These are phyloP conservation scores for Eutypella sp. DNA, from an alignment of 2,329 filamentous ascomycete genomes.

Conservation along the genomic window DNA sequence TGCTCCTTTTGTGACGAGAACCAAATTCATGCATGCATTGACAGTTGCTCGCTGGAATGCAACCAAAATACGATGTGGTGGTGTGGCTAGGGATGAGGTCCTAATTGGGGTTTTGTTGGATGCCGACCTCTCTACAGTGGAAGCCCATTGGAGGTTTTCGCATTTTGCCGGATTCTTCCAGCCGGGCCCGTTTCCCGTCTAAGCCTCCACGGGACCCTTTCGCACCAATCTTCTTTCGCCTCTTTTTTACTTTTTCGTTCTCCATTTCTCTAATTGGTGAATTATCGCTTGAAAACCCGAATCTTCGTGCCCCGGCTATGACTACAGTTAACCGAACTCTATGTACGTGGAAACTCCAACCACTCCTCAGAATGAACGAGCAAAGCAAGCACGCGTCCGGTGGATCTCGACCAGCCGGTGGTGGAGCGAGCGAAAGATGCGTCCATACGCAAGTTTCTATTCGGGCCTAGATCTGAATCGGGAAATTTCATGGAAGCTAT, in stretches of 20 bases:
- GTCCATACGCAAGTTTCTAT: no score
- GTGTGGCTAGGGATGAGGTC: no score
- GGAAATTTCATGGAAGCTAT: not conserved
- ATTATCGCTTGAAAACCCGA: no score
- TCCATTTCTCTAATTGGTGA: no score
- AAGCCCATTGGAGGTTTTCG: not conserved
- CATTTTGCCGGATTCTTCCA: conserved; percentile 1
- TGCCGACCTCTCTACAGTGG: no score
- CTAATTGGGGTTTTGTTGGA: no score
- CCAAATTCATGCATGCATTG: not conserved
- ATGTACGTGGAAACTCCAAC: not conserved
- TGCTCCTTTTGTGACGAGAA: not conserved
- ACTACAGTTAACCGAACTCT: no score
- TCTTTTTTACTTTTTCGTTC: no score
- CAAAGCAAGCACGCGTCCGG: not conserved
- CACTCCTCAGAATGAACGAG: not conserved
- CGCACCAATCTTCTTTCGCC: not conserved
- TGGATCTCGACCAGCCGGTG: not conserved
- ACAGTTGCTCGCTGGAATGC: not conserved
- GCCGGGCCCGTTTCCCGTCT: not conserved
- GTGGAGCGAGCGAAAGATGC: no score
- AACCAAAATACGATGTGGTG: not conserved
- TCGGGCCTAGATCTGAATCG: not conserved
- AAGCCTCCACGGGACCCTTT: not conserved
- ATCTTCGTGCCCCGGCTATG: no score